These are phyloP conservation scores for Metschnikowia orientalis DNA, from an alignment of 805 yeast species.

Conservation along the genomic window DNA sequence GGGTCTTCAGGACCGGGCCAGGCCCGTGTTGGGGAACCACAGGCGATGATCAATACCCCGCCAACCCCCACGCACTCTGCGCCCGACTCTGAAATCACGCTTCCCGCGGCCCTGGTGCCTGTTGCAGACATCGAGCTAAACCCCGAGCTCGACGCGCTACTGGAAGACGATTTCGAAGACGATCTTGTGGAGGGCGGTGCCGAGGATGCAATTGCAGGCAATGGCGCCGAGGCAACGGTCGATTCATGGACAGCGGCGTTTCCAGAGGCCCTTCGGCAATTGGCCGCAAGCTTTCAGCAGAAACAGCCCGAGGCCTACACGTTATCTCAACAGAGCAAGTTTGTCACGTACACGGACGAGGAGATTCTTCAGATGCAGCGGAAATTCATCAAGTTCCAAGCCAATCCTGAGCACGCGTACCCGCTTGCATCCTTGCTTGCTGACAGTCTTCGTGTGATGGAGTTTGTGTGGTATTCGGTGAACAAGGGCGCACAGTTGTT, in stretches of 20 bases:
- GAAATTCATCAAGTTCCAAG: slow-evolving; percentile 38
- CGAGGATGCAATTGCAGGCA: slow-evolving; percentile 18
- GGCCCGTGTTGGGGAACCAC: too few species aligned
- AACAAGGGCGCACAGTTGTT: slow-evolving; percentile 27
- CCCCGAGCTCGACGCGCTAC: slow-evolving; percentile 32
- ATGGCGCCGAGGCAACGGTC: slow-evolving; percentile 1
- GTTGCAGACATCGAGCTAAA: slow-evolving; percentile 31
- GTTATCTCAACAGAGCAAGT: slow-evolving; percentile 49
- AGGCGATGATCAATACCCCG: too few species aligned
- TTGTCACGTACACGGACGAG: slow-evolving; percentile 19
- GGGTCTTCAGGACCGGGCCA: too few species aligned
- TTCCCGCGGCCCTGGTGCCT: slow-evolving; percentile 26
- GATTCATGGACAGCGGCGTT: slow-evolving; percentile 21
- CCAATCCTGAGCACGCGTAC: slow-evolving; percentile 26
- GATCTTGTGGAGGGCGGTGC: slow-evolving; percentile 7
- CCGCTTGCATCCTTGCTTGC: slow-evolving; percentile 30
- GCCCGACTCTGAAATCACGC: slow-evolving; percentile 30
- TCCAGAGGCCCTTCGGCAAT: slow-evolving; percentile 24
- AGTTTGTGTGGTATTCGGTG: slow-evolving; percentile 61
- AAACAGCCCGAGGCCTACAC: slow-evolving; percentile 9
- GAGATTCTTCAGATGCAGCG: slow-evolving; percentile 17
- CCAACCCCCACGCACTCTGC: slow-evolving; percentile 35
- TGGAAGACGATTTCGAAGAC: slow-evolving; percentile 19
- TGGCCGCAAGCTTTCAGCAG: slow-evolving; percentile 14
- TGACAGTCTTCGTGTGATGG: slow-evolving; percentile 47